phyloP scores from a whole-genome alignment of 2,329 filamentous ascomycete species.

The Pestalotiopsis sp. region DNA sequence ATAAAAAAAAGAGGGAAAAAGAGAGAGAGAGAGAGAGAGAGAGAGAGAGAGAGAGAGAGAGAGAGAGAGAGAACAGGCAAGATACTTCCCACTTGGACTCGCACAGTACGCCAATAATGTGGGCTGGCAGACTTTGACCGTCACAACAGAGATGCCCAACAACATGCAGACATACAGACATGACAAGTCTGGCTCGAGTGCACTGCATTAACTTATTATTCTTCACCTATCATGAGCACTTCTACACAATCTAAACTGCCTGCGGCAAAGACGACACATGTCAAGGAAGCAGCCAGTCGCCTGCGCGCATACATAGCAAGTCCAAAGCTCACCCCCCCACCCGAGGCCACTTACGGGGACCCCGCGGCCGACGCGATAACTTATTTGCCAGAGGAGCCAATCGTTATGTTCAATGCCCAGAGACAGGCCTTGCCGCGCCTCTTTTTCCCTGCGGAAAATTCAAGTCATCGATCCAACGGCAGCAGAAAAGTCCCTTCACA shows the following conservation, averaged over 20 bases:
- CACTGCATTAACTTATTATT: no score
- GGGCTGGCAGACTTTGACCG: background rate
- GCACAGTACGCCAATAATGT: background rate
- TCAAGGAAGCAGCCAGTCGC: background rate
- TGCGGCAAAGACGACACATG: background rate
- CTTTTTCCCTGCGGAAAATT: background rate
- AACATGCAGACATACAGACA: no score
- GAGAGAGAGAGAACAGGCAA: background rate
- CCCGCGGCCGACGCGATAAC: slow-evolving; percentile 1
- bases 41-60: background rate
- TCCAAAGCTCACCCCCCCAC: background rate
- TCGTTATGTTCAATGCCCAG: background rate
- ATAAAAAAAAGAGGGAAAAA: background rate
- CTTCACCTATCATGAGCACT: no score
- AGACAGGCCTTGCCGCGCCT: slow-evolving; percentile 1
- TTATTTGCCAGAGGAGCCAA: background rate
- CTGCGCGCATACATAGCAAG: background rate
- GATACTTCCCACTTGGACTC: background rate
- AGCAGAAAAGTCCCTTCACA: background rate
- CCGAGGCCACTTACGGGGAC: background rate
- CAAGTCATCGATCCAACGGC: background rate
- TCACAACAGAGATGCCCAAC: no score
- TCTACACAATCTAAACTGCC: background rate
- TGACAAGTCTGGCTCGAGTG: no score
- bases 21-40: background rate